Evolutionary conservation across 306 rosid genomes (phyloP).

Genomic region (Aeschynomene evenia): DNA sequence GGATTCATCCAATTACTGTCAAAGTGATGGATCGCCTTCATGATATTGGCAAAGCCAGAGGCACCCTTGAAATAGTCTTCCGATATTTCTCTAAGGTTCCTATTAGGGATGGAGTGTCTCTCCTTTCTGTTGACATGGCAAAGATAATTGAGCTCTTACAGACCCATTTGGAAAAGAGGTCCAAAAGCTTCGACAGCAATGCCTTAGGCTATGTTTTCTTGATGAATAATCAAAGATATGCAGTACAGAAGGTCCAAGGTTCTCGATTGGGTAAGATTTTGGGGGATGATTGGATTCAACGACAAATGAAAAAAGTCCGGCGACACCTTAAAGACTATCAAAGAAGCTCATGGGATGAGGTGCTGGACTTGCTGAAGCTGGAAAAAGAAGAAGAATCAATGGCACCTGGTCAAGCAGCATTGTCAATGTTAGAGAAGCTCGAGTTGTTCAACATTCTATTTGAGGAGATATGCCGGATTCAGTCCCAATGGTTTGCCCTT

Average conservation of each 20-base stretch:
- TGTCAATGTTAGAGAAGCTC: neutral
- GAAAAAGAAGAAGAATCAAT: slow-evolving; percentile 29
- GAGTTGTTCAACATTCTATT: neutral
- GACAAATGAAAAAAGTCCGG: slow-evolving; percentile 40
- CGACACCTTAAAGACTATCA: slow-evolving; percentile 47
- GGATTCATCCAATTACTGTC: slow-evolving; percentile 33
- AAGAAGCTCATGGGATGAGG: slow-evolving; percentile 60
- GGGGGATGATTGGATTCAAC: too few species aligned
- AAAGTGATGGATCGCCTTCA: neutral
- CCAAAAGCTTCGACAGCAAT: too few species aligned
- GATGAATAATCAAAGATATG: too few species aligned
- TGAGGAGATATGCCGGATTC: neutral
- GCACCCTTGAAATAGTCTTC: neutral
- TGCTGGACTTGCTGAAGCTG: slow-evolving; percentile 44
- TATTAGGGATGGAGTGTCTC: too few species aligned
- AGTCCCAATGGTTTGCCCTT: slow-evolving; percentile 3
- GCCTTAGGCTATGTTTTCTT: too few species aligned
- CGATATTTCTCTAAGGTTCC: too few species aligned
- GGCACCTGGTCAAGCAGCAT: too few species aligned
- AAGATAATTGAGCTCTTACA: too few species aligned
- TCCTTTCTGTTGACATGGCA: too few species aligned
- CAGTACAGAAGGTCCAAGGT: too few species aligned
- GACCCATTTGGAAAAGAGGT: too few species aligned
- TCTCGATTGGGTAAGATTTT: too few species aligned
- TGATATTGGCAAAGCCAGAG: neutral